Conservation (phyloP, 257 asterid genomes). For the Thymus mandschuricus region DNA sequence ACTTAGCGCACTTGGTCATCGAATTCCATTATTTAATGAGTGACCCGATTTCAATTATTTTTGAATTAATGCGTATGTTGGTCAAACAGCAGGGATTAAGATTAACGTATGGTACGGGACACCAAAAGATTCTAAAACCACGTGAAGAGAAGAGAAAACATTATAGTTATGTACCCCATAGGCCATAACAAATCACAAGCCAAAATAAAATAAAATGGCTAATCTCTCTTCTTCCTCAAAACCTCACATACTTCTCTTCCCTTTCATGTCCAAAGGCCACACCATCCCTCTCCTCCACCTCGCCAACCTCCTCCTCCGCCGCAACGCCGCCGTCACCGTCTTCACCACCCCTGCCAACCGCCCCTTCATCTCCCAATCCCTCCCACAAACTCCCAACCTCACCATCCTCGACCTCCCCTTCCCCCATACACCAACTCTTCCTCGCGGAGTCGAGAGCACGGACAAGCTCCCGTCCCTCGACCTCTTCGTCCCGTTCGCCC, state of each 20-base stretch:
- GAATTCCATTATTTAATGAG: no score
- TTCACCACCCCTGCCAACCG: slow-evolving; percentile 68
- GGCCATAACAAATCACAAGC: neutral
- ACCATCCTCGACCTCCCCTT: slow-evolving; percentile 53
- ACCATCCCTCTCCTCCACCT: slow-evolving; percentile 68
- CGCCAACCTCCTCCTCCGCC: slow-evolving; percentile 49
- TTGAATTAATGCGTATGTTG: no score
- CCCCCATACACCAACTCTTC: slow-evolving; percentile 55
- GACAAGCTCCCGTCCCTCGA: slow-evolving; percentile 52
- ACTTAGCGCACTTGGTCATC: no score
- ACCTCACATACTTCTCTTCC: slow-evolving; percentile 56
- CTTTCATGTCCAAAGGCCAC: slow-evolving; percentile 88
- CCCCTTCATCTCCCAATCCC: slow-evolving; percentile 44
- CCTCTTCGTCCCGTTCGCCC: slow-evolving; percentile 46
- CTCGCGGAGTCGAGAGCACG: slow-evolving; percentile 58
- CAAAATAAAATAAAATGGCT: slow-evolving; percentile 22
- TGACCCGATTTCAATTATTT: no score
- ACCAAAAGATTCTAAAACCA: no score
- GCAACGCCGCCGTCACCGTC: slow-evolving; percentile 46
- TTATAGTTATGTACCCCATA: no score
- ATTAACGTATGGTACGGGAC: no score
- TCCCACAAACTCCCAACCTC: slow-evolving; percentile 21
- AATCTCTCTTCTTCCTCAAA: neutral
- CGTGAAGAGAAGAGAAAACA: no score
- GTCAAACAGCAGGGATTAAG: no score